phyloP scores from a whole-genome alignment of 805 yeast genomes.

The Candida koratica region DNA sequence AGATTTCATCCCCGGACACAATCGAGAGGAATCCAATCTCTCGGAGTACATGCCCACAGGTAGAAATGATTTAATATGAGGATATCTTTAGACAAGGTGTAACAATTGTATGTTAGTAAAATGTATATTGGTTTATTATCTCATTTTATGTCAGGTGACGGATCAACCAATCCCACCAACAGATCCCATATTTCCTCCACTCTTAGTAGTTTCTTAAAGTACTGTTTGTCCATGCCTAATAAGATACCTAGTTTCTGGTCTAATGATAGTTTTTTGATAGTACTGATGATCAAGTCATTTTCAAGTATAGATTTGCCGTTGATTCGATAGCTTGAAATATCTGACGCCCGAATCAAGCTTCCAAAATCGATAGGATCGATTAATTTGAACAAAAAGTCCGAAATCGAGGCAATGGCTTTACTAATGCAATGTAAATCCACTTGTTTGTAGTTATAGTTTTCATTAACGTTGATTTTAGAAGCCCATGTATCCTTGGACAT shows the following conservation, averaged over 20 bases:
- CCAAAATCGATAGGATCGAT: slow-evolving; percentile 21
- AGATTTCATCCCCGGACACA: slow-evolving; percentile 16
- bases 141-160: too few species aligned
- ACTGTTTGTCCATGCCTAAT: slow-evolving; percentile 5
- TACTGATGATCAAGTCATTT: slow-evolving; percentile 9
- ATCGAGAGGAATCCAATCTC: slow-evolving; percentile 23
- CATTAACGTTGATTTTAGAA: slow-evolving; percentile 44
- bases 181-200: slow-evolving; percentile 13
- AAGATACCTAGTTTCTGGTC: slow-evolving; percentile 19
- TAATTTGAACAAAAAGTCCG: slow-evolving; percentile 21
- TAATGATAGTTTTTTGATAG: slow-evolving; percentile 12
- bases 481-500: slow-evolving; percentile 42
- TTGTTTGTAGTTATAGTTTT: slow-evolving; percentile 41
- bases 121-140: too few species aligned
- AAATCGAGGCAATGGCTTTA: slow-evolving; percentile 21
- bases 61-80: slow-evolving; percentile 21
- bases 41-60: slow-evolving; percentile 24
- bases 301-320: slow-evolving; percentile 10
- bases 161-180: background rate
- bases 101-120: slow-evolving; percentile 1
- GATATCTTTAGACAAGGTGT: background rate
- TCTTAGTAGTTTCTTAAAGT: slow-evolving; percentile 1
- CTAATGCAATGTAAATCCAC: slow-evolving; percentile 35
- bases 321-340: slow-evolving; percentile 1
- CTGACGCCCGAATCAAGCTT: slow-evolving; percentile 11